Evolutionary conservation across 148 eudicot species (phyloP).

Genomic region (Cornus controversa): DNA sequence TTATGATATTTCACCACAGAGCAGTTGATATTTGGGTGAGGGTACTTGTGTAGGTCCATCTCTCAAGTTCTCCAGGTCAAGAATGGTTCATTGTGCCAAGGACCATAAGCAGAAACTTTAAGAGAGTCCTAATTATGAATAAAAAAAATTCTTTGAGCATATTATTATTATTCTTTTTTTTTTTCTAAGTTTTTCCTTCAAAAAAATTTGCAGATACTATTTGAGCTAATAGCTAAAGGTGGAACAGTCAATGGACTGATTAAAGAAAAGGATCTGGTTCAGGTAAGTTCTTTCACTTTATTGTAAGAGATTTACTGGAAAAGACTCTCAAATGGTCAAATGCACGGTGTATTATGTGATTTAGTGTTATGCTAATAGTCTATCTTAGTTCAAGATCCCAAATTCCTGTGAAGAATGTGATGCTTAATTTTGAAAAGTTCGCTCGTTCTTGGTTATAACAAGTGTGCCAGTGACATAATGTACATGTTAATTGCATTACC

Average conservation of each 20-base stretch:
- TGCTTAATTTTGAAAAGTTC: neutral
- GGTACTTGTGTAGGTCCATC: neutral
- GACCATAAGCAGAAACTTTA: neutral
- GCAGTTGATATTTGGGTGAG: neutral
- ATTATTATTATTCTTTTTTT: neutral
- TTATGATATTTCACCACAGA: neutral
- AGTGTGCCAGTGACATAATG: neutral
- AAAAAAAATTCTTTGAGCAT: too few species aligned
- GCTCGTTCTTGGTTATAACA: neutral
- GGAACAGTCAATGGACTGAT: constrained; percentile 94
- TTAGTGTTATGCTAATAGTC: neutral
- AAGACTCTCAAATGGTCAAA: neutral
- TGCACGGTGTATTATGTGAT: neutral
- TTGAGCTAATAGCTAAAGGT: constrained; percentile 91
- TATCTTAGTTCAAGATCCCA: too few species aligned
- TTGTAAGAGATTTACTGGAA: neutral
- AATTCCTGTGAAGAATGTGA: neutral
- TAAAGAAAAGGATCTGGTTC: constrained; percentile 86
- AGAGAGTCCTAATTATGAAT: neutral
- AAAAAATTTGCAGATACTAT: constrained; percentile 61
- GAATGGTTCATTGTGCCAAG: neutral
- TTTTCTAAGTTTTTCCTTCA: neutral
- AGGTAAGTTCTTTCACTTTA: constrained; percentile 44
- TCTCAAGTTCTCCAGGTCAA: neutral
- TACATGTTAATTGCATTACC: too few species aligned